Conservation (phyloP, 2,329 filamentous ascomycete genomes). For the Fusarium ramigenum region DNA sequence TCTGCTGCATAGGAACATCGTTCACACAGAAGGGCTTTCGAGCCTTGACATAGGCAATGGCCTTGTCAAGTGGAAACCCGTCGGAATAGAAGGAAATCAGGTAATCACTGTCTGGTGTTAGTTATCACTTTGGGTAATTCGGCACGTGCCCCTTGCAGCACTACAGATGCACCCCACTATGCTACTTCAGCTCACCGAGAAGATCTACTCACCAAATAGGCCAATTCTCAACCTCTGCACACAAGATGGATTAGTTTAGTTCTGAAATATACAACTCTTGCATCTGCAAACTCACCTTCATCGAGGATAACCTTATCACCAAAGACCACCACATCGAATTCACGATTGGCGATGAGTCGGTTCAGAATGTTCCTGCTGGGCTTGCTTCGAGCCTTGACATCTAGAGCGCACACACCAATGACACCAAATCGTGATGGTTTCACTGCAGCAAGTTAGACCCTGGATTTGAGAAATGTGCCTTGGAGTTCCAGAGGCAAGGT, state of each 20-base stretch:
- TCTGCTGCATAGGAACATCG: constrained; percentile 95
- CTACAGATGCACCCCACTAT: constrained; percentile 41
- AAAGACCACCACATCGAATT: constrained; percentile 97
- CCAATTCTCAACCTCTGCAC: constrained; percentile 87
- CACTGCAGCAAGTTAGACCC: constrained; percentile 48
- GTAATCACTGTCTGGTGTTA: constrained; percentile 71
- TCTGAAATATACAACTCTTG: constrained; percentile 4
- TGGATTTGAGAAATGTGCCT: neutral
- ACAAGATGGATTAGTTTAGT: constrained; percentile 16
- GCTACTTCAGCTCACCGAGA: constrained; percentile 49
- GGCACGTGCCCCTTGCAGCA: constrained; percentile 41
- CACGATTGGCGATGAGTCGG: constrained; percentile 85
- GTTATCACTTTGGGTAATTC: constrained; percentile 36
- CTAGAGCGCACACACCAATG: constrained; percentile 94
- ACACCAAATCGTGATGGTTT: constrained; percentile 70
- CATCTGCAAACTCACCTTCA: constrained; percentile 66
- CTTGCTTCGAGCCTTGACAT: constrained; percentile 96
- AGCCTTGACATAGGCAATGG: constrained; percentile 92
- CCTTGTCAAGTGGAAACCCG: constrained; percentile 95
- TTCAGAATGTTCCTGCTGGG: constrained; percentile 97
- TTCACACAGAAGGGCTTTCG: constrained; percentile 98
- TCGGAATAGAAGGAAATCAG: constrained; percentile 98
- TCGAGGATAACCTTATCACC: constrained; percentile 99
- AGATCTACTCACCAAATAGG: constrained; percentile 74
- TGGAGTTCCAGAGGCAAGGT: neutral